Evolutionary conservation across 495 filamentous ascomycete species (phyloP).

Genomic region (Tetracladium marchalianum): DNA sequence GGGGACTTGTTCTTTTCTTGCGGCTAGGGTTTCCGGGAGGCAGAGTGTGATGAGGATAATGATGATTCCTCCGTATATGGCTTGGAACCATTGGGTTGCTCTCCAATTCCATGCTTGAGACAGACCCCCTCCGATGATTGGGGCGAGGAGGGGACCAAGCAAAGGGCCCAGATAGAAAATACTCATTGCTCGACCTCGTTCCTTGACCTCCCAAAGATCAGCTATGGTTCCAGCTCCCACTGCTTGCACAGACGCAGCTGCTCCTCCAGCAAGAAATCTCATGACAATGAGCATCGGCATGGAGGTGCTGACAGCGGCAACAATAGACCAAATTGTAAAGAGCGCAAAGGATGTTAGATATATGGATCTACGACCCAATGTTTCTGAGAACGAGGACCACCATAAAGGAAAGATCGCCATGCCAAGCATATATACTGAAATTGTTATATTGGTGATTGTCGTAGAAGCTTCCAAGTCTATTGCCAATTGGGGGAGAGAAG

Average conservation of each 20-base stretch:
- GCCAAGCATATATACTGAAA: constrained; percentile 80
- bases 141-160: constrained; percentile 72
- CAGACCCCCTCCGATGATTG: constrained; percentile 78
- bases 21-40: constrained; percentile 59
- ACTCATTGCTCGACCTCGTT: constrained; percentile 83
- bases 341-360: constrained; percentile 76
- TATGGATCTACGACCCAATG: constrained; percentile 71
- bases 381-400: constrained; percentile 90
- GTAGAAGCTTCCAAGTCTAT: constrained; percentile 51
- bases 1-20: constrained; percentile 11
- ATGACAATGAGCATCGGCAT: constrained; percentile 83
- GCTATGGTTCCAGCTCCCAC: constrained; percentile 90
- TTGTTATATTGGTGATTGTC: constrained; percentile 72
- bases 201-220: constrained; percentile 77
- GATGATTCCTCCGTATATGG: constrained; percentile 60
- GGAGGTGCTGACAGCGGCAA: constrained; percentile 61
- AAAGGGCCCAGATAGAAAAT: constrained; percentile 87
- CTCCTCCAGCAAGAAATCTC: constrained; percentile 72
- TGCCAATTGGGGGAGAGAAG: constrained; percentile 62
- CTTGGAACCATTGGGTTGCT: constrained; percentile 80
- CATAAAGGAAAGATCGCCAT: constrained; percentile 91
- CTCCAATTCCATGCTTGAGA: constrained; percentile 68
- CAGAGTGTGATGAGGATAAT: constrained; percentile 53
- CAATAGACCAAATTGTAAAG: constrained; percentile 67
- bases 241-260: constrained; percentile 79